Percentiles rank a stretch among this genome's conserved stretches.
phyloP scores from a whole-genome alignment of 2,329 filamentous ascomycete species.

The Pseudopyrenochaeta lycopersici region DNA sequence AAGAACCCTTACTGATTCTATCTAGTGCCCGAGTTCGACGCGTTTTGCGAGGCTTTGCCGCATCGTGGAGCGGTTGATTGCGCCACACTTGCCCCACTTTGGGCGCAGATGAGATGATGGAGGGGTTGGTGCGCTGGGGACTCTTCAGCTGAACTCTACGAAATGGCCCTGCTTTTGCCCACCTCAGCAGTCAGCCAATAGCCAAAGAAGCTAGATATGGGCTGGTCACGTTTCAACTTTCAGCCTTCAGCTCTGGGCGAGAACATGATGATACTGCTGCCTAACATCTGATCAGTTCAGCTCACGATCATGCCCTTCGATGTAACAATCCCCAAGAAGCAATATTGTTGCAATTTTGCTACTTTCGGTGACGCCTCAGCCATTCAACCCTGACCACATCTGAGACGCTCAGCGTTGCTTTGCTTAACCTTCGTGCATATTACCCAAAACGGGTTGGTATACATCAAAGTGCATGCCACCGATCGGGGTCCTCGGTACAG shows the following conservation, averaged over 20 bases:
- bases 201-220: neutral
- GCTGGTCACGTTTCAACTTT: neutral
- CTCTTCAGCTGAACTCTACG: conserved; percentile 1
- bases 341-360: neutral
- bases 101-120: conserved; percentile 1
- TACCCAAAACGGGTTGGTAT: too few relatives aligned
- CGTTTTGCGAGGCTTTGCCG: conserved; percentile 9
- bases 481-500: too few relatives aligned
- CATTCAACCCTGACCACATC: neutral
- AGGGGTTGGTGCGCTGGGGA: neutral
- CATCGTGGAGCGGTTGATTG: conserved; percentile 7
- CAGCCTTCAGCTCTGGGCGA: neutral
- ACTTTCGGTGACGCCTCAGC: neutral
- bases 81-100: conserved; percentile 18
- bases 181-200: neutral
- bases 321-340: neutral
- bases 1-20: neutral
- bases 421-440: neutral
- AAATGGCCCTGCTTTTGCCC: neutral
- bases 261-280: neutral
- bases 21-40: neutral
- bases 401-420: neutral
- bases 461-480: too few relatives aligned
- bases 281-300: neutral
- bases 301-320: neutral